Evolutionary conservation across 129 eudicot species (phyloP), one percentile per base, ranked within the genome.

Genomic region (Chrysanthemum lavandulifolium): DNA sequence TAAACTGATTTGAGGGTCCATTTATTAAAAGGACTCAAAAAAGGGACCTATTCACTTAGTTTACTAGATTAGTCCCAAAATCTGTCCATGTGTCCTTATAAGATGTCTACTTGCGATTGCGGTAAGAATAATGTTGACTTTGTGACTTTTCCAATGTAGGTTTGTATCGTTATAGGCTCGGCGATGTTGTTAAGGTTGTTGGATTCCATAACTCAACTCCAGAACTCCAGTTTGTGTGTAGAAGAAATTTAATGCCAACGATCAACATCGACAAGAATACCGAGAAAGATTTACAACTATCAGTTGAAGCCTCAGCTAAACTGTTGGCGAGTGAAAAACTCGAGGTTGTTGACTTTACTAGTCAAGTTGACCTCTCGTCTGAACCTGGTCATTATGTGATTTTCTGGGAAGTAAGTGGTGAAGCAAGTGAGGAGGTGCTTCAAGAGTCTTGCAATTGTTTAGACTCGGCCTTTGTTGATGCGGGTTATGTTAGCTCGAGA

Each of bases 241-340:
- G 98, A 62, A 81, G 85, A 53, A 84, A 90, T 72, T 86, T 94
- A 47, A 79, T 94, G 65, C 97, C 88, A 15, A 77, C 84, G 8
- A 77, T 94, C 73, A 90, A 90, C 85, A 90, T 94, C 7, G 98
- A 94, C 78, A 94, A 94, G 80, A 90, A 90, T 84, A 90, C 97
- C 0, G 96, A 87, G 81, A 87, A 84, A 81, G 98, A 90, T 67
- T 60, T 90, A 18, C 96, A 90, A 56, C 59, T 84, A 13, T 75
- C 96, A 0, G 96, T 94, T 0, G 95, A 90, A 80, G 76, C 89
- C 10, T 91, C 97, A 8, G 82, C 82, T 62, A 90, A 86, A 76
- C 58, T 87, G 29, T 73, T 90, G 14, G 84, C 86, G 3, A 83
- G 59, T 19, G 90, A 84, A 27, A 94, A 90, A 48, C 82, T 86